phyloP scores from a whole-genome alignment of 768 basidiomycete species.

The Saitozyma sp. region DNA sequence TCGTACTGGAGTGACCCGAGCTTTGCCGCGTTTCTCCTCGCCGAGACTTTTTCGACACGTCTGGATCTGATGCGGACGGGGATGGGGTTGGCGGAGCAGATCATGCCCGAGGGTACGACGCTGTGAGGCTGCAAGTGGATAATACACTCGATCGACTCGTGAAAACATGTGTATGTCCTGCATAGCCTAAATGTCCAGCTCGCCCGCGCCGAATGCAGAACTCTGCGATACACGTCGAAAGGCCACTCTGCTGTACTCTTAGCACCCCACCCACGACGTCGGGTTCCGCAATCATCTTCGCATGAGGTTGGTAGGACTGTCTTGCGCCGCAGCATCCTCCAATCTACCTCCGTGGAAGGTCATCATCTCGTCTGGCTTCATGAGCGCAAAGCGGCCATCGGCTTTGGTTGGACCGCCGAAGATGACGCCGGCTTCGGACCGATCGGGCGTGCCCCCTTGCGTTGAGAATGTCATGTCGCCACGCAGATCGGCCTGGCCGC shows the following conservation, averaged over 20 bases:
- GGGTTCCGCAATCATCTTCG: too few relatives aligned
- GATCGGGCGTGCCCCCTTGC: background rate
- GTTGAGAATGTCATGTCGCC: too few relatives aligned
- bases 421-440: background rate
- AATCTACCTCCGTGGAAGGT: slow-evolving; percentile 48
- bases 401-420: slow-evolving; percentile 6
- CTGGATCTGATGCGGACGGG: slow-evolving; percentile 53
- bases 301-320: too few relatives aligned
- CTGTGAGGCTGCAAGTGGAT: too few relatives aligned
- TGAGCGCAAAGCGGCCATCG: slow-evolving; percentile 32
- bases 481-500: too few relatives aligned
- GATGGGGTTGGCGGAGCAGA: slow-evolving; percentile 46
- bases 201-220: too few relatives aligned
- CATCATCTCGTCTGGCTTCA: slow-evolving; percentile 46
- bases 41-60: slow-evolving; percentile 53
- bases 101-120: slow-evolving; percentile 29
- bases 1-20: slow-evolving; percentile 54
- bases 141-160: too few relatives aligned
- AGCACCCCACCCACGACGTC: too few relatives aligned
- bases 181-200: too few relatives aligned
- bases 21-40: slow-evolving; percentile 54
- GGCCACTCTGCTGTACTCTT: too few relatives aligned
- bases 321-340: slow-evolving; percentile 31
- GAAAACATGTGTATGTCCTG: too few relatives aligned
- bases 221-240: too few relatives aligned